Percentiles rank a stretch among this genome's conserved stretches.
These are phyloP conservation scores for Globisporangium polare DNA, from an alignment of 352 stramenopile genomes.

Conservation along the genomic window DNA sequence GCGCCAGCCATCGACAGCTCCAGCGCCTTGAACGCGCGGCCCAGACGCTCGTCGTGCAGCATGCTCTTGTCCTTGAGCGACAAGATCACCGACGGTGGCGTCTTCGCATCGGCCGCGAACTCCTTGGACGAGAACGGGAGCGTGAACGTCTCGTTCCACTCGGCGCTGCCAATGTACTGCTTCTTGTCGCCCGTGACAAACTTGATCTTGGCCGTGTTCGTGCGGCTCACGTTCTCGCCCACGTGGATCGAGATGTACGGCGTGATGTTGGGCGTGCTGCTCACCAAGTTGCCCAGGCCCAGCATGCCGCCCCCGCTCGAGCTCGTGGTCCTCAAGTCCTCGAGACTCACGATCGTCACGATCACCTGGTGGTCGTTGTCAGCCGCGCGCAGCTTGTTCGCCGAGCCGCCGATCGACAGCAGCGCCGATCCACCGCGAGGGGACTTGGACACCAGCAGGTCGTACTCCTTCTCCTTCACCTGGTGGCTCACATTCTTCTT, in stretches of 20 bases:
- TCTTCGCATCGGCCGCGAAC: conserved; percentile 19
- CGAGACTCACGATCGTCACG: conserved; percentile 55
- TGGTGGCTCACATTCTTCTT: conserved; percentile 82
- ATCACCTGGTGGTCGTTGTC: conserved; percentile 67
- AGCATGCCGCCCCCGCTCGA: conserved; percentile 66
- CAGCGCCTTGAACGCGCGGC: conserved; percentile 20
- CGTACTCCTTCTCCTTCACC: conserved; percentile 77
- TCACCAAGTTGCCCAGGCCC: conserved; percentile 68
- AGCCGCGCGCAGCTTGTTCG: conserved; percentile 18
- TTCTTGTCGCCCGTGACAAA: conserved; percentile 46
- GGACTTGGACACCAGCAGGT: conserved; percentile 55
- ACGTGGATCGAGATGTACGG: conserved; percentile 78
- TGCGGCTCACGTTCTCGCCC: conserved; percentile 60
- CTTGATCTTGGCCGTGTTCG: conserved; percentile 65
- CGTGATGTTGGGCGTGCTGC: conserved; percentile 72
- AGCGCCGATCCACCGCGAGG: conserved; percentile 21
- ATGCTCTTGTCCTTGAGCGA: conserved; percentile 58
- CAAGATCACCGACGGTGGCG: conserved; percentile 19
- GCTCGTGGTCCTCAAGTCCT: conserved; percentile 57
- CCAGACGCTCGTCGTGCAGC: conserved; percentile 42
- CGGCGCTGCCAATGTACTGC: conserved; percentile 35
- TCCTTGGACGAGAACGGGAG: conserved; percentile 62
- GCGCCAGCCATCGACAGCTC: conserved; percentile 7
- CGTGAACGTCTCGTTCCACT: conserved; percentile 83
- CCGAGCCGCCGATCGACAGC: conserved; percentile 22